Evolutionary conservation across 2,329 filamentous ascomycete genomes (phyloP).

Genomic region (Aspergillus quadrilineatus): DNA sequence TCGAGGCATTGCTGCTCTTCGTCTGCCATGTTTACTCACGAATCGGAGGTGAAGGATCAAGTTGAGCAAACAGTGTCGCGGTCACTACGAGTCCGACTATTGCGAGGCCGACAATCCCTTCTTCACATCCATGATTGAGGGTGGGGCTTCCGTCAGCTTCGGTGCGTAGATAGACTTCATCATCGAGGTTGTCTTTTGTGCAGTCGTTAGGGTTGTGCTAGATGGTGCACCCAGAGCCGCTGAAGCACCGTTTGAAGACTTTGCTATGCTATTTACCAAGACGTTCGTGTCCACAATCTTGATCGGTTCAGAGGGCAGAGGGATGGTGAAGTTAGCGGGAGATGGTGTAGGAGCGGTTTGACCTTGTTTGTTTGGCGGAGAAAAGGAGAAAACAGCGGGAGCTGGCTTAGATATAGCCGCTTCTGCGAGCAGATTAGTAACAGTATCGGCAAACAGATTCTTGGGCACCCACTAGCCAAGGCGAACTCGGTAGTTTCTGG

Average conservation of each 20-base stretch:
- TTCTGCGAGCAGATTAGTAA: not conserved
- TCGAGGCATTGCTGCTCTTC: too few species aligned
- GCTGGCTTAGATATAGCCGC: not conserved
- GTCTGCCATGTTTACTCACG: too few species aligned
- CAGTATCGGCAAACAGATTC: not conserved
- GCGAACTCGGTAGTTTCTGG: not conserved
- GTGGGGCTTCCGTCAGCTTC: not conserved
- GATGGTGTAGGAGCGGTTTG: not conserved
- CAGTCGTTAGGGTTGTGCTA: not conserved
- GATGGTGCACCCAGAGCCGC: not conserved
- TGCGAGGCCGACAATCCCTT: too few species aligned
- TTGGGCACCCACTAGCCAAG: not conserved
- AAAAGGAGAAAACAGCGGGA: too few species aligned
- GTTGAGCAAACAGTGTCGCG: too few species aligned
- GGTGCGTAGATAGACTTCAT: conserved; percentile 20
- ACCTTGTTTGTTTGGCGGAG: too few species aligned
- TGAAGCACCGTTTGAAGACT: not conserved
- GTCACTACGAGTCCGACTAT: too few species aligned
- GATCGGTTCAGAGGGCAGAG: not conserved
- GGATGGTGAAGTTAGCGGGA: not conserved
- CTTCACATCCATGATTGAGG: too few species aligned
- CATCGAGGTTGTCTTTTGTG: conserved; percentile 7
- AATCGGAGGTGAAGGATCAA: too few species aligned
- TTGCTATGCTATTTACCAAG: not conserved
- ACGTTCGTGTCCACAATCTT: not conserved